These are phyloP conservation scores for Rhynchosporium agropyri DNA, from an alignment of 2,329 filamentous ascomycete genomes.

Conservation along the genomic window DNA sequence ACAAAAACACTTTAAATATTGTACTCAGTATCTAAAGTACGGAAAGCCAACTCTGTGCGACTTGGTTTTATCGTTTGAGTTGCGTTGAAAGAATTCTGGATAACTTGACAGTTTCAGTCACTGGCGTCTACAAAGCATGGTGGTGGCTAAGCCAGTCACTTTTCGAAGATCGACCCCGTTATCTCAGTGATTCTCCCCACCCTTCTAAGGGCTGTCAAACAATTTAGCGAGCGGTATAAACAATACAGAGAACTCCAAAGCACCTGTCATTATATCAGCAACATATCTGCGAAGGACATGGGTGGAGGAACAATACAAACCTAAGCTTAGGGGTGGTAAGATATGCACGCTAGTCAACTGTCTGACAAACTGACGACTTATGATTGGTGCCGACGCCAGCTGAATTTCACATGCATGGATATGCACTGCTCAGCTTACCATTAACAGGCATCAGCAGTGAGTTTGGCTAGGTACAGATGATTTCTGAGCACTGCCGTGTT, in stretches of 20 bases:
- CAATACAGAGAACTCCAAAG: background rate
- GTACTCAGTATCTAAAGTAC: too few relatives aligned
- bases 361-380: background rate
- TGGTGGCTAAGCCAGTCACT: too few relatives aligned
- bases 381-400: constrained; percentile 12
- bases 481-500: background rate
- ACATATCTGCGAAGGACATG: too few relatives aligned
- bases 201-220: too few relatives aligned
- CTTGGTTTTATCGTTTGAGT: too few relatives aligned
- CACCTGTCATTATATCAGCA: too few relatives aligned
- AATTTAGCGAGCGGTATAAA: constrained; percentile 1
- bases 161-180: too few relatives aligned
- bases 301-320: background rate
- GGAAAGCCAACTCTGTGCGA: too few relatives aligned
- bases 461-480: background rate
- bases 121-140: too few relatives aligned
- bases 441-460: background rate
- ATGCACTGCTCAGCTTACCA: constrained; percentile 4
- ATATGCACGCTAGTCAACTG: background rate
- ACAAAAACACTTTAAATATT: background rate
- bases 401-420: constrained; percentile 15
- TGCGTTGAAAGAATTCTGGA: too few relatives aligned
- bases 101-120: too few relatives aligned
- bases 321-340: background rate
- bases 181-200: too few relatives aligned